Evolutionary conservation across 192 early-diverging fungal species (phyloP), one percentile per base, ranked within the genome.

Genomic region (Gamsiella multidivaricata): DNA sequence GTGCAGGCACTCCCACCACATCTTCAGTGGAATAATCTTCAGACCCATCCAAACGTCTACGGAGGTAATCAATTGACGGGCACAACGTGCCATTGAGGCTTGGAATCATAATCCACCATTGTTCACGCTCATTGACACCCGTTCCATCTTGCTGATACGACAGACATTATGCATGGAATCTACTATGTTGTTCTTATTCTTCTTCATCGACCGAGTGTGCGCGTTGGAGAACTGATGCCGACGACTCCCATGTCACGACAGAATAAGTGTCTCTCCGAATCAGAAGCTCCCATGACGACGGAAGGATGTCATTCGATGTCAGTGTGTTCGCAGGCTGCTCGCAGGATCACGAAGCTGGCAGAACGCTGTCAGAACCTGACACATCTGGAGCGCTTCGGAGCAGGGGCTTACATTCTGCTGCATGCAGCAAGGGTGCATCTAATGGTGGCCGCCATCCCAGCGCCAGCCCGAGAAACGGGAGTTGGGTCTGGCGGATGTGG

Each of bases 271-370:
- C 57, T 31, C 4, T 42, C 20, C 22, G 51, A 10, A 10, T 20
- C 45, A 5, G 49, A 62, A 18, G 2, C 45, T 8, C 15, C 26
- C 25, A 14, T 28, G 28, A 29, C 62, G 23, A 42, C 41, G 49
- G 62, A 64, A 54, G 50, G 62, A 29, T 54, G 62, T 31, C 51
- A 64, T 42, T 64, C 51, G 23, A 39, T 64, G 51, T 36, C 51
- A 26, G 62, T 64, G 1, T 64, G 62, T 18, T n/a, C 62, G 1
- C 50, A 54, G 50, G 62, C 51, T 22, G 62, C 62, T 3, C 18
- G 62, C 47, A 36, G 62, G 37, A 54, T 64, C 37, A 64, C 62
- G 2, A 64, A 15, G 18, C 20, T 64, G 51, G 32, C 62, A 41
- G 49, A 42, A n/a, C 36, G 45, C 2, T 64, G 51, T 54, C 26